Evolutionary conservation across 768 basidiomycete genomes (phyloP).

Genomic region (Suillus discolor): DNA sequence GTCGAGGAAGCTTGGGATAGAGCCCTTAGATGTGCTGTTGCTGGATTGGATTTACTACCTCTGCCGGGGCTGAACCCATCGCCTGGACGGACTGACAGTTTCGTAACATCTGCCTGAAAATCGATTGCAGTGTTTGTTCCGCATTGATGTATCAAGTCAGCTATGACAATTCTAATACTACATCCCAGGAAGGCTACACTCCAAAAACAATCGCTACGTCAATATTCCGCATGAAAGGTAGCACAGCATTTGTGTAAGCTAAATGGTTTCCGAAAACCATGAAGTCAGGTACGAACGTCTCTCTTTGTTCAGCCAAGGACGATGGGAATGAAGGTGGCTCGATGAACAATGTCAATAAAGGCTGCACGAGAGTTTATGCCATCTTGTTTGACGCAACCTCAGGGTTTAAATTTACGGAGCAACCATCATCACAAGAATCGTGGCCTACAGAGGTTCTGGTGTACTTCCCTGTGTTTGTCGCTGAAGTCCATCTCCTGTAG

Average conservation of each 20-base stretch:
- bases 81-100: slow-evolving; percentile 42
- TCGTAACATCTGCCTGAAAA: slow-evolving; percentile 44
- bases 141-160: neutral
- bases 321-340: neutral
- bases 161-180: neutral
- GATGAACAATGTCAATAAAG: neutral
- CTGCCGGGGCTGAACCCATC: slow-evolving; percentile 32
- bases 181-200: slow-evolving; percentile 31
- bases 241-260: slow-evolving; percentile 52
- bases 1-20: slow-evolving; percentile 87
- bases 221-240: slow-evolving; percentile 41
- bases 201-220: slow-evolving; percentile 40
- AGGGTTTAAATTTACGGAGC: neutral
- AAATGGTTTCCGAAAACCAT: slow-evolving; percentile 38
- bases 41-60: slow-evolving; percentile 67
- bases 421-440: neutral
- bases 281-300: slow-evolving; percentile 35
- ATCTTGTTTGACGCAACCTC: neutral
- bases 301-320: neutral
- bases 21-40: slow-evolving; percentile 72
- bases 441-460: too few relatives aligned
- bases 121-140: neutral
- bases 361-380: neutral
- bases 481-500: too few relatives aligned
- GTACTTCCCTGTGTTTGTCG: too few relatives aligned